A percentile compares a stretch with the other conserved stretches of the same genome.
Conservation (phyloP, 345 rosid species). For the Syzygium jambos region DNA sequence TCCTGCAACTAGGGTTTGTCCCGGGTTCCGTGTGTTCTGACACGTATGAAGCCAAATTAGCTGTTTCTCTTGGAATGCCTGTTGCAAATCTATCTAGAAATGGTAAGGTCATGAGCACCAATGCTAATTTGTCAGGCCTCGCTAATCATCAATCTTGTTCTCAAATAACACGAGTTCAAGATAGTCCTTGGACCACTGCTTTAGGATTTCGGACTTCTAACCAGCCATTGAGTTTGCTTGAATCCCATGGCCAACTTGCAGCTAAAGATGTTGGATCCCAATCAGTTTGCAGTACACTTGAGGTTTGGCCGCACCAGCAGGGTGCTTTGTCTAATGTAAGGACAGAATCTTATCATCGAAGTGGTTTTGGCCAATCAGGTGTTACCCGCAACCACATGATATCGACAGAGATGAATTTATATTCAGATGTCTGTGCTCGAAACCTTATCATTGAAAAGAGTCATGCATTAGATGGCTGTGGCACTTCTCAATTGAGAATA, state of each 20-base stretch:
- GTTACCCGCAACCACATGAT: background rate
- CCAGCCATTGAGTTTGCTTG: background rate
- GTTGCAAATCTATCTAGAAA: slow-evolving; percentile 13
- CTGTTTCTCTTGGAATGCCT: slow-evolving; percentile 29
- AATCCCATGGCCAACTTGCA: background rate
- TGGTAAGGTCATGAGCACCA: slow-evolving; percentile 1
- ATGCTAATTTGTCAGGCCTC: slow-evolving; percentile 7
- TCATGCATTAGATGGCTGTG: slow-evolving; percentile 3
- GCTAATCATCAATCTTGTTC: slow-evolving; percentile 11
- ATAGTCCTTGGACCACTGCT: slow-evolving; percentile 2
- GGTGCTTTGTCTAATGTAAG: slow-evolving; percentile 4
- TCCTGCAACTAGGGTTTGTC: slow-evolving; percentile 66
- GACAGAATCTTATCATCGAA: background rate
- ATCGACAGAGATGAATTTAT: slow-evolving; percentile 6
- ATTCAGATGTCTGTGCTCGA: slow-evolving; percentile 3
- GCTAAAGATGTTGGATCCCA: slow-evolving; percentile 11
- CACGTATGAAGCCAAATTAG: slow-evolving; percentile 26
- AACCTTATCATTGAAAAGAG: slow-evolving; percentile 6
- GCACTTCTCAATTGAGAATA: slow-evolving; percentile 4
- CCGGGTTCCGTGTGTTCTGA: slow-evolving; percentile 70
- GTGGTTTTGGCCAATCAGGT: background rate
- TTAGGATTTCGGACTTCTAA: slow-evolving; percentile 10
- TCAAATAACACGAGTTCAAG: slow-evolving; percentile 9
- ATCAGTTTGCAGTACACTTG: slow-evolving; percentile 5
- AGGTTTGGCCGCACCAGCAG: slow-evolving; percentile 8